phyloP scores from a whole-genome alignment of 495 filamentous ascomycete species.

The Hyaloscypha finlandica region DNA sequence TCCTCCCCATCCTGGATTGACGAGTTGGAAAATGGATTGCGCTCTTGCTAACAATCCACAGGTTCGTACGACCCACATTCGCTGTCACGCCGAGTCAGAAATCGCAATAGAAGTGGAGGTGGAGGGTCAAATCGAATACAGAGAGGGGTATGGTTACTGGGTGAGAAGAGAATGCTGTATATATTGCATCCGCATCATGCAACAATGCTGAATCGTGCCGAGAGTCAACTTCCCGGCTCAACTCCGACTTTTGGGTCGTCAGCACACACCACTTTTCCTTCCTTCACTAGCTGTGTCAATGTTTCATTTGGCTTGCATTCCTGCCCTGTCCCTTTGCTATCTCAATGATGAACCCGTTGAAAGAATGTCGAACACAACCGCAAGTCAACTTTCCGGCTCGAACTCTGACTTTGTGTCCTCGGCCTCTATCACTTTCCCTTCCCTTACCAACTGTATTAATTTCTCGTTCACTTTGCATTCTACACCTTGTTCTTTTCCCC shows the following conservation, averaged over 20 bases:
- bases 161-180: conserved; percentile 10
- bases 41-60: conserved; percentile 32
- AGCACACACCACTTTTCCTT: background rate
- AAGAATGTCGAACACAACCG: too few species aligned
- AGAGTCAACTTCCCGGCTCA: too few species aligned
- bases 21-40: background rate
- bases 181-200: conserved; percentile 11
- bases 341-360: conserved; percentile 80
- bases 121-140: background rate
- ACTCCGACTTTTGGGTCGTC: too few species aligned
- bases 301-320: too few species aligned
- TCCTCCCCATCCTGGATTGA: background rate
- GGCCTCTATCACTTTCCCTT: conserved; percentile 32
- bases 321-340: conserved; percentile 62
- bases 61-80: conserved; percentile 73
- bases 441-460: conserved; percentile 42
- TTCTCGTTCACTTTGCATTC: conserved; percentile 61
- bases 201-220: background rate
- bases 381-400: background rate
- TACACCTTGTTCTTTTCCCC: conserved; percentile 66
- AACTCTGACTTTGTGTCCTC: conserved; percentile 7
- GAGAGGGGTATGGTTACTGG: background rate
- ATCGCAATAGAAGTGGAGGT: conserved; percentile 24
- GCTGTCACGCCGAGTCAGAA: conserved; percentile 54
- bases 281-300: background rate